Evolutionary conservation across 1,139 yeast species (phyloP).

Genomic region (Hyphopichia wangnamkhiaoensis): DNA sequence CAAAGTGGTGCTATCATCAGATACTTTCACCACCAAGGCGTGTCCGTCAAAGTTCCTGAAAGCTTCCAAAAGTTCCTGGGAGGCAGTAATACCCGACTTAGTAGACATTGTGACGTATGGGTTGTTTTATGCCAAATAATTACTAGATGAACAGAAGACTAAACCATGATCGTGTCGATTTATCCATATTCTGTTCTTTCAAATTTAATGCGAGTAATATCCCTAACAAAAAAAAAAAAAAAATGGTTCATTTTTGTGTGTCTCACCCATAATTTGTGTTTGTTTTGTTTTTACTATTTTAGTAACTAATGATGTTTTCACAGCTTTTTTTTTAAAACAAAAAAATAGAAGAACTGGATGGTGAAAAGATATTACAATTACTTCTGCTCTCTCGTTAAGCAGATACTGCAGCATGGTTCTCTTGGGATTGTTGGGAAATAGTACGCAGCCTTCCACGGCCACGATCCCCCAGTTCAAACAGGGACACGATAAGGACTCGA

Average conservation of each 20-base stretch:
- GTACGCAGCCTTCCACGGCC: constrained; percentile 1
- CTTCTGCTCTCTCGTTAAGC: too few species aligned
- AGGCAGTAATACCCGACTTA: constrained; percentile 68
- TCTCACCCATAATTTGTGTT: not conserved
- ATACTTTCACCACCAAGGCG: constrained; percentile 41
- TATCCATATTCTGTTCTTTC: too few species aligned
- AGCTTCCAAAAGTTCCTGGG: constrained; percentile 38
- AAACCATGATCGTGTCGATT: too few species aligned
- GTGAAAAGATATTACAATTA: too few species aligned
- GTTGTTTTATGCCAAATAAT: not conserved
- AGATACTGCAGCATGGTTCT: not conserved
- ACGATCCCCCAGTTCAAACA: constrained; percentile 47
- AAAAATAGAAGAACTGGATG: too few species aligned
- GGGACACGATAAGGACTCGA: constrained; percentile 53
- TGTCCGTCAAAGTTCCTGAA: constrained; percentile 24
- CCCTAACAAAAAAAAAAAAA: too few species aligned
- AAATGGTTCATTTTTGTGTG: too few species aligned
- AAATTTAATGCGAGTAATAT: too few species aligned
- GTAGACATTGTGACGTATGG: constrained; percentile 51
- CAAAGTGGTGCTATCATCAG: constrained; percentile 49
- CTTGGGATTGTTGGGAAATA: not conserved
- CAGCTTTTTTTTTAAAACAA: not conserved
- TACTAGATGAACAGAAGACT: too few species aligned
- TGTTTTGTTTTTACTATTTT: constrained; percentile 1
- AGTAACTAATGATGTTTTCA: not conserved